Evolutionary conservation across 169 alveolate genomes (phyloP), one percentile per base, ranked within the genome.

Genomic region (Plasmodium falciparum): DNA sequence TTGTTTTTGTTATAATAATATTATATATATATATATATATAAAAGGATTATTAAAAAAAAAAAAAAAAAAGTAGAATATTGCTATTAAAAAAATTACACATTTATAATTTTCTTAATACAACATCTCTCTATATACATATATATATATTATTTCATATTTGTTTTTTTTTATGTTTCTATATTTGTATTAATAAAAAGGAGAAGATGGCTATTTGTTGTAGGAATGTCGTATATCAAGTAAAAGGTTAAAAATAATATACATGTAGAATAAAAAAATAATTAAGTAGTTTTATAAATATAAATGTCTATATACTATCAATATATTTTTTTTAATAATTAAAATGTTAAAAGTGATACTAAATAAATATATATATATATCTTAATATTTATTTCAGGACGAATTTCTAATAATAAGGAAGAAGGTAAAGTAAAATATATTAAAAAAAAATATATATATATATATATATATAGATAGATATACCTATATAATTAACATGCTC

Each of bases 201-300:
- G 58, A 65, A 50, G 67, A 76, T 76, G 89, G 89, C 75, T 65
- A 43, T 76, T 52, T 76, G 89, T 70, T 76, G 89, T 65, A 76
- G 76, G 89, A 76, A 66, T 66, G 70, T 50, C 56, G 52, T 65
- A 29, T 33, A 76, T 59, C 89, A 76, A 69, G 71, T 65, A 20
- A 76, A 43, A 76, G 89, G 89, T 76, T 65, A 26, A 76, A 49
- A 50, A 24, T 49, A 24, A 20, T 52, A 20, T 22, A 63, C 15
- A 47, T 24, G 49, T 17, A 50, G 52, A 52, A 76, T 47, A 13
- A 52, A 24, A 63, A 43, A 49, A 12, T 47, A 47, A 45, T 11
- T 71, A 11, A 12, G 8, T 54, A 54, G 1, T 33, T 67, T 17
- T 67, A 67, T 24, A 43, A 15, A 15, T 6, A 9, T 29, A 67